Conservation (phyloP, 2,329 filamentous ascomycete genomes). For the Fusarium sacchari region DNA sequence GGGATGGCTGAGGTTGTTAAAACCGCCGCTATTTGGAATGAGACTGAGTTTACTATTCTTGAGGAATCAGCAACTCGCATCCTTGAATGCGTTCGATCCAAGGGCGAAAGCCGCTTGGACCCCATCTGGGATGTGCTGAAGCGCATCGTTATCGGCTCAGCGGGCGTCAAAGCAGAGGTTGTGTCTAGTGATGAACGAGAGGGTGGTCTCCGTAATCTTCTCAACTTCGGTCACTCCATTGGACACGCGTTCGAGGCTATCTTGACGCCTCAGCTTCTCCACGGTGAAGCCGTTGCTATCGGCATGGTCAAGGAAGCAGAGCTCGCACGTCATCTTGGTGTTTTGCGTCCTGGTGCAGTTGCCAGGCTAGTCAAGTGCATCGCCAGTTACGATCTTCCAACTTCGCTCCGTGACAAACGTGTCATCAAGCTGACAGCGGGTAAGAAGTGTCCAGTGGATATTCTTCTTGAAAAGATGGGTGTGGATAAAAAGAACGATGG, state of each 20-base stretch:
- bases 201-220: slow-evolving; percentile 89
- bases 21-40: slow-evolving; percentile 96
- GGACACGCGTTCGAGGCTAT: slow-evolving; percentile 97
- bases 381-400: slow-evolving; percentile 90
- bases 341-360: slow-evolving; percentile 86
- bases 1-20: slow-evolving; percentile 99
- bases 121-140: slow-evolving; percentile 77
- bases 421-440: slow-evolving; percentile 85
- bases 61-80: slow-evolving; percentile 85
- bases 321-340: slow-evolving; percentile 86
- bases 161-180: slow-evolving; percentile 92
- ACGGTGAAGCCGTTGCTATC: slow-evolving; percentile 95
- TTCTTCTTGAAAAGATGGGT: slow-evolving; percentile 90
- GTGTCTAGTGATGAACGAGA: slow-evolving; percentile 95
- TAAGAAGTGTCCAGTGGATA: slow-evolving; percentile 87
- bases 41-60: slow-evolving; percentile 83
- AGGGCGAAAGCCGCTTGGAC: slow-evolving; percentile 67
- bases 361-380: slow-evolving; percentile 93
- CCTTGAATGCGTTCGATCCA: slow-evolving; percentile 57
- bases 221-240: slow-evolving; percentile 98
- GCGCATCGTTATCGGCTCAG: slow-evolving; percentile 86
- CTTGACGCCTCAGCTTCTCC: slow-evolving; percentile 91
- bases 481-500: slow-evolving; percentile 99
- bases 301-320: slow-evolving; percentile 99
- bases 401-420: slow-evolving; percentile 82